A percentile compares a stretch with the other conserved stretches of the same genome.
These are phyloP conservation scores for Skeletonema potamos DNA, from an alignment of 108 stramenopile species.

Conservation along the genomic window DNA sequence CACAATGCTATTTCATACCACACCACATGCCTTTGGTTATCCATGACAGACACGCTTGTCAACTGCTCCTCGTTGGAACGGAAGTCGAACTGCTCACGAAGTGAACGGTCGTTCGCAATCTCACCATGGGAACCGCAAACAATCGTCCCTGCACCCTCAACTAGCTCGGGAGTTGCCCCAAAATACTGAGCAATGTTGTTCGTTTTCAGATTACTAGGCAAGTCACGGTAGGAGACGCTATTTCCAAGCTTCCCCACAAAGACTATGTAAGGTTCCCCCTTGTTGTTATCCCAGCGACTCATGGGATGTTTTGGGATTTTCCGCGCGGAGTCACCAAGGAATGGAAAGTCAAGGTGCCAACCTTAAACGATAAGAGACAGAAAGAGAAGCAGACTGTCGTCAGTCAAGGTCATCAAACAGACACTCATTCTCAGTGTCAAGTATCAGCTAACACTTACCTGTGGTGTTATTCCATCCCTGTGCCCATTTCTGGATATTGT, in stretches of 20 bases:
- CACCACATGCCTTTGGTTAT: constrained; percentile 39
- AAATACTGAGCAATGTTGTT: constrained; percentile 20
- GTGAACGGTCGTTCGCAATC: constrained; percentile 56
- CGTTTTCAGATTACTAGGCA: constrained; percentile 24
- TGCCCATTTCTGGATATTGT: constrained; percentile 44
- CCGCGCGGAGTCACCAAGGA: constrained; percentile 19
- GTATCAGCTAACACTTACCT: not conserved
- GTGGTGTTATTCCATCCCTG: constrained; percentile 17
- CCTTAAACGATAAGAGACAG: constrained; percentile 1
- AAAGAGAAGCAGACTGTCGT: not conserved
- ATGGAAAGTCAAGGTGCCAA: constrained; percentile 42
- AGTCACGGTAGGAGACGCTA: constrained; percentile 4
- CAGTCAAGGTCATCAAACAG: not conserved
- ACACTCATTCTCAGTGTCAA: not conserved
- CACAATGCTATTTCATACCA: constrained; percentile 42
- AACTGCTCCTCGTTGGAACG: constrained; percentile 1
- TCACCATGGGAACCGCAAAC: constrained; percentile 61
- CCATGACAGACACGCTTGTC: not conserved
- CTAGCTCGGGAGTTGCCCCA: constrained; percentile 2
- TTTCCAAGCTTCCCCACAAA: constrained; percentile 40
- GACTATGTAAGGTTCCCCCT: constrained; percentile 13
- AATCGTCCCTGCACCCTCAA: constrained; percentile 20
- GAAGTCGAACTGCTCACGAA: constrained; percentile 32
- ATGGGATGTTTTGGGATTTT: constrained; percentile 41
- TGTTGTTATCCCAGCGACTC: constrained; percentile 39